These are phyloP conservation scores for Crataegus laevigata DNA, from an alignment of 306 rosid species.

Conservation along the genomic window DNA sequence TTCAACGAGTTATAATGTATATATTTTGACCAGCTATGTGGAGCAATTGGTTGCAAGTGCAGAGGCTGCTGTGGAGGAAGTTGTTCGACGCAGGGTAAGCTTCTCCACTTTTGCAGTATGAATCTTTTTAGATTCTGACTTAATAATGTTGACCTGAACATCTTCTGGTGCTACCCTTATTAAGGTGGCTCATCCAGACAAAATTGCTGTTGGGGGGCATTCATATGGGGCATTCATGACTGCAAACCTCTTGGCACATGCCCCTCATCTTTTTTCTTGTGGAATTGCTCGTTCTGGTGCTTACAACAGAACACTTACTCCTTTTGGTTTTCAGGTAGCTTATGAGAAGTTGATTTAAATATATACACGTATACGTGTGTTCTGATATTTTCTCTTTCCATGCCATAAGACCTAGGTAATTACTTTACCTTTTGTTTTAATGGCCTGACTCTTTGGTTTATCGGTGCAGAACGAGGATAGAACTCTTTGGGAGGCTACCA, in stretches of 20 bases:
- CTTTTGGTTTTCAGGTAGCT: constrained; percentile 94
- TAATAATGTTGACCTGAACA: constrained; percentile 10
- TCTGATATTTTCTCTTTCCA: constrained; percentile 4
- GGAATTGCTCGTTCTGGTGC: constrained; percentile 99
- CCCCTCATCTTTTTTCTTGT: constrained; percentile 95
- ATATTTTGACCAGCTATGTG: constrained; percentile 53
- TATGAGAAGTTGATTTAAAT: background rate
- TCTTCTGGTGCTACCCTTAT: constrained; percentile 16
- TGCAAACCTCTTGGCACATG: constrained; percentile 96
- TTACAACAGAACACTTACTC: constrained; percentile 96
- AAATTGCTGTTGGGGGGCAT: constrained; percentile 96
- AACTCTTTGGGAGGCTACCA: constrained; percentile 95
- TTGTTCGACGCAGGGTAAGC: constrained; percentile 79
- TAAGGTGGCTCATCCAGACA: constrained; percentile 89
- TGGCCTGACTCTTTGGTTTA: constrained; percentile 9
- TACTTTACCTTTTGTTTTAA: constrained; percentile 4
- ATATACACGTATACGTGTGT: background rate
- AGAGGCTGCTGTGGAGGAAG: constrained; percentile 97
- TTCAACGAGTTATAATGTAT: background rate
- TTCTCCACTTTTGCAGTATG: constrained; percentile 7
- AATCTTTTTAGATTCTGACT: background rate
- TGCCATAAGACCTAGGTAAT: background rate
- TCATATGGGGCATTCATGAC: constrained; percentile 99
- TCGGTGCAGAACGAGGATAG: constrained; percentile 80
- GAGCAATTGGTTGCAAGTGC: constrained; percentile 96